A percentile compares a stretch with the other conserved stretches of the same genome.
Conservation (phyloP, 2,329 filamentous ascomycete species). For the Aspergillus pseudonomiae region DNA sequence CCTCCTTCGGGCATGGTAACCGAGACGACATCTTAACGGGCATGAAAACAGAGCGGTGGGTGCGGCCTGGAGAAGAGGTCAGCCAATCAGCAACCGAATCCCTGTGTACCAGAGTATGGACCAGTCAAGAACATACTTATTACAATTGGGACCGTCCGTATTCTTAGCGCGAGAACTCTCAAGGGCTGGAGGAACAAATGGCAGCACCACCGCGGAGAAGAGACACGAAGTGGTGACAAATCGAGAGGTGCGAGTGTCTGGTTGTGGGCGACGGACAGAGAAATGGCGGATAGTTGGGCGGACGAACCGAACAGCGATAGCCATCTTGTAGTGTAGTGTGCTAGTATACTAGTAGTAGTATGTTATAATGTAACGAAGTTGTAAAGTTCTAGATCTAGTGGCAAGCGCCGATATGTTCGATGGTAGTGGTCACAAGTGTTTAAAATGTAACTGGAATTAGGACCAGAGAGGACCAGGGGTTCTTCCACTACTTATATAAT, state of each 20-base stretch:
- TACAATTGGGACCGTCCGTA: constrained; percentile 39
- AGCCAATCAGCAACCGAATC: not conserved
- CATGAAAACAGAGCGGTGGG: constrained; percentile 48
- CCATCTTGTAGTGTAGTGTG: constrained; percentile 11
- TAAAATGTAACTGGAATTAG: not conserved
- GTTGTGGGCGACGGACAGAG: constrained; percentile 45
- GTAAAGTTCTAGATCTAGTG: not conserved
- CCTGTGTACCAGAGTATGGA: not conserved
- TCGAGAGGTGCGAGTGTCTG: constrained; percentile 43
- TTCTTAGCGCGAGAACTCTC: constrained; percentile 49
- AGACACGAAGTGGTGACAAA: constrained; percentile 47
- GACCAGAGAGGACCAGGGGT: not conserved
- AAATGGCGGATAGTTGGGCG: constrained; percentile 48
- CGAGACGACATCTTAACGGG: constrained; percentile 30
- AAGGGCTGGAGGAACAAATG: constrained; percentile 51
- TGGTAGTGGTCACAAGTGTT: not conserved
- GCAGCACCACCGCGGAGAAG: constrained; percentile 46
- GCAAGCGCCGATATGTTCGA: not conserved
- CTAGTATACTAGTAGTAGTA: no score
- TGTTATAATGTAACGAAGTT: not conserved
- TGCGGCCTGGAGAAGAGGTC: constrained; percentile 30
- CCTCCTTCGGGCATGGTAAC: constrained; percentile 4
- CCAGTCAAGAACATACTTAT: constrained; percentile 34
- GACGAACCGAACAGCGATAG: constrained; percentile 28
- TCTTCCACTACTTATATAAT: not conserved